phyloP scores from a whole-genome alignment of 305 asterid genomes.

The Rubia balearica region DNA sequence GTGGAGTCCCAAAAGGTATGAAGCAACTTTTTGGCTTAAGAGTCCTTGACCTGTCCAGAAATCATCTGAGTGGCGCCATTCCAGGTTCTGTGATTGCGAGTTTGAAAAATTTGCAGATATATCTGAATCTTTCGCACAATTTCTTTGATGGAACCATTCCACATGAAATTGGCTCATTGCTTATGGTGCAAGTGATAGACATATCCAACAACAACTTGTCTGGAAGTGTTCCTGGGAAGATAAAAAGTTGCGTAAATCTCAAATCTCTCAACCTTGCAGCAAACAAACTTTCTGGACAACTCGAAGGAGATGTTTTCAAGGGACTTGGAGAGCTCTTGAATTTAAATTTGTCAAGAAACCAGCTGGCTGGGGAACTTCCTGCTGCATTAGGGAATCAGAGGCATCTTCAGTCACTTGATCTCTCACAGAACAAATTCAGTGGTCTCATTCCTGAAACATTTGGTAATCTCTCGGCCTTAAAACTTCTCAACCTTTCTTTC shows the following conservation, averaged over 20 bases:
- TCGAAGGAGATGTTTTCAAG: slow-evolving; percentile 33
- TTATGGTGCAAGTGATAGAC: slow-evolving; percentile 72
- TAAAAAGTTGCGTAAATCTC: slow-evolving; percentile 52
- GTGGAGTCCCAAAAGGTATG: slow-evolving; percentile 48
- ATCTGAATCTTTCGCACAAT: slow-evolving; percentile 63
- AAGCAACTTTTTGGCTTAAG: slow-evolving; percentile 33
- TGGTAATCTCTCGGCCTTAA: slow-evolving; percentile 38
- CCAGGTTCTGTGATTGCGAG: slow-evolving; percentile 40
- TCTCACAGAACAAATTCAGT: slow-evolving; percentile 55
- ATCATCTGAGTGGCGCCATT: slow-evolving; percentile 45
- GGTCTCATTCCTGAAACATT: slow-evolving; percentile 55
- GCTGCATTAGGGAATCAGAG: slow-evolving; percentile 26
- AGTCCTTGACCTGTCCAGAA: slow-evolving; percentile 53
- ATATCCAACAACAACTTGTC: slow-evolving; percentile 55
- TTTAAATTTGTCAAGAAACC: slow-evolving; percentile 61
- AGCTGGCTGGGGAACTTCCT: slow-evolving; percentile 48
- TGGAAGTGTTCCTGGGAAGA: slow-evolving; percentile 45
- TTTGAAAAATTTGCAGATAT: slow-evolving; percentile 54
- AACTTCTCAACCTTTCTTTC: slow-evolving; percentile 61
- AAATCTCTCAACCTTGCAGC: slow-evolving; percentile 52
- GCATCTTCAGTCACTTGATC: slow-evolving; percentile 43
- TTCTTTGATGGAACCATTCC: slow-evolving; percentile 53
- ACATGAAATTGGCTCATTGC: slow-evolving; percentile 45
- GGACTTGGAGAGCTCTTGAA: slow-evolving; percentile 35
- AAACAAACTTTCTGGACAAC: slow-evolving; percentile 45